phyloP scores from a whole-genome alignment of 495 filamentous ascomycete genomes.

The Staphylotrichum longicolle region DNA sequence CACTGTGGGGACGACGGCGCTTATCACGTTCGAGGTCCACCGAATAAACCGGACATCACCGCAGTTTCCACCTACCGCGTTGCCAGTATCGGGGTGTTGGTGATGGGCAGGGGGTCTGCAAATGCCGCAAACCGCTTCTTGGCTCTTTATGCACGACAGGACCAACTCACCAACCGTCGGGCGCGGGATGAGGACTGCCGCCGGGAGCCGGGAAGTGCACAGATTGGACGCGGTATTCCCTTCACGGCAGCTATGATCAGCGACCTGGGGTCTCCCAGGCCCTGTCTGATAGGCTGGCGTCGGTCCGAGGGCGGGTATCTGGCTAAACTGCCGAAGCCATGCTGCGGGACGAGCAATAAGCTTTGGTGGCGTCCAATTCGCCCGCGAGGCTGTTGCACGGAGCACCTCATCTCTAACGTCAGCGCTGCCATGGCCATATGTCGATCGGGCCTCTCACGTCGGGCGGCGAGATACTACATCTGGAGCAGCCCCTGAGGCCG shows the following conservation, averaged over 20 bases:
- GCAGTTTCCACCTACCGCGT: not conserved
- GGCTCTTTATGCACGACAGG: conserved; percentile 7
- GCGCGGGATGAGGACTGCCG: not conserved
- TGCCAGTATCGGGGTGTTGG: conserved; percentile 1
- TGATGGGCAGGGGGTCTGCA: not conserved
- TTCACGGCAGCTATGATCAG: conserved; percentile 7
- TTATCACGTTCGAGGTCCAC: not conserved
- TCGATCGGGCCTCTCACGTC: not conserved
- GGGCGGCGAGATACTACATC: not conserved
- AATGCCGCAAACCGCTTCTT: conserved; percentile 17
- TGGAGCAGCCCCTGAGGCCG: not conserved
- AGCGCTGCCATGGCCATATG: not conserved
- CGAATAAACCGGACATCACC: not conserved
- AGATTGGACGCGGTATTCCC: conserved; percentile 5
- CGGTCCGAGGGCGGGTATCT: not conserved
- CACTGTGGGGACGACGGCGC: not conserved
- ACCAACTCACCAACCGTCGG: not conserved
- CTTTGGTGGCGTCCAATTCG: conserved; percentile 6
- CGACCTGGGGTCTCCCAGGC: not conserved
- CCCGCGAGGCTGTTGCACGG: not conserved
- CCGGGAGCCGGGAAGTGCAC: not conserved
- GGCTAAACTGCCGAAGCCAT: conserved; percentile 23
- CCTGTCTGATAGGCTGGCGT: conserved; percentile 9
- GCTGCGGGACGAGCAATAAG: conserved; percentile 8
- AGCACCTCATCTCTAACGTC: not conserved